A percentile compares a stretch with the other conserved stretches of the same genome.
Conservation (phyloP, 148 eudicot genomes). For the Oxyria digyna region DNA sequence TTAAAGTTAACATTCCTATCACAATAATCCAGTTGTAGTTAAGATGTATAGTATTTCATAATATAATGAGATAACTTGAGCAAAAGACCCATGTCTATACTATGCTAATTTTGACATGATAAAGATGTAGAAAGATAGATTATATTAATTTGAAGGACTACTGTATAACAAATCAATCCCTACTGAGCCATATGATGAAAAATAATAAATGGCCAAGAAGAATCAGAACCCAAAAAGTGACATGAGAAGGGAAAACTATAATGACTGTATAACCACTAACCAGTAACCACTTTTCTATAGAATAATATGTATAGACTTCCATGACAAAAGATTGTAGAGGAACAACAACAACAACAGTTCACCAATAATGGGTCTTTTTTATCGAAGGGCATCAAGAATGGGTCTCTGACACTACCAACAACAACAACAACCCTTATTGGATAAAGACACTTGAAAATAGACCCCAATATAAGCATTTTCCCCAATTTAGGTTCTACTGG, state of each 20-base stretch:
- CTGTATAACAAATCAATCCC: neutral
- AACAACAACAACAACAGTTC: too few species aligned
- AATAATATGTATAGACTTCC: neutral
- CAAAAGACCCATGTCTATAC: neutral
- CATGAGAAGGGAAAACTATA: constrained; percentile 4
- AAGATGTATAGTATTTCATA: neutral
- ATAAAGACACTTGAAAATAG: constrained; percentile 86
- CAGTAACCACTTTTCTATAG: too few species aligned
- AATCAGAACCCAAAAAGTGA: neutral
- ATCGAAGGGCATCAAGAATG: constrained; percentile 82
- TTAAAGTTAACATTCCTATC: neutral
- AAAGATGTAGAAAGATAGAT: neutral
- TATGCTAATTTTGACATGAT: neutral
- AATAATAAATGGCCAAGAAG: neutral
- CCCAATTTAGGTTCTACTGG: constrained; percentile 97
- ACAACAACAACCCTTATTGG: constrained; percentile 94
- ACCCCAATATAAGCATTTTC: constrained; percentile 84
- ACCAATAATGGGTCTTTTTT: too few species aligned
- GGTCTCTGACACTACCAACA: constrained; percentile 88
- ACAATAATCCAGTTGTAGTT: neutral
- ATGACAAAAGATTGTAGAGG: neutral
- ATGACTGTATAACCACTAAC: neutral
- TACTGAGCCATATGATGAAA: neutral
- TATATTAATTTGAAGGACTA: neutral
- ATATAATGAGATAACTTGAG: neutral